Evolutionary conservation across 1,284 basidiomycete genomes (phyloP).

Genomic region (Malassezia brasiliensis): DNA sequence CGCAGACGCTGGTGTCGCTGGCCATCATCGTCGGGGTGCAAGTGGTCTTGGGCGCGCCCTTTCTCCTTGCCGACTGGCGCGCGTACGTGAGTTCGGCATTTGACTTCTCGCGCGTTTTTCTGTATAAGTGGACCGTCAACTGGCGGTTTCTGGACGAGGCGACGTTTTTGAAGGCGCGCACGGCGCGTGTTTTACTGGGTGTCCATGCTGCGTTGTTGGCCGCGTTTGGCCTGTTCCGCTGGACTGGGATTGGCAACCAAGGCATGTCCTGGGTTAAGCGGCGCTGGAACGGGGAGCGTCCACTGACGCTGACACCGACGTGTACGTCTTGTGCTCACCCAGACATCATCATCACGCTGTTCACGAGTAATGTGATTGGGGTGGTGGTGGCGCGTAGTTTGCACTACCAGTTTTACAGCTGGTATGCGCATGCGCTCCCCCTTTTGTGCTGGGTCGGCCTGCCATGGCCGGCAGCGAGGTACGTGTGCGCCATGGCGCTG

Average conservation of each 20-base stretch:
- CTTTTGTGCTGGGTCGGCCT: slow-evolving; percentile 61
- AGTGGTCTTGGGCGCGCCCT: slow-evolving; percentile 61
- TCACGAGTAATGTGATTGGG: slow-evolving; percentile 84
- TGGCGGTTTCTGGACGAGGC: slow-evolving; percentile 78
- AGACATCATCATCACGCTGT: slow-evolving; percentile 74
- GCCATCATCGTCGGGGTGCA: slow-evolving; percentile 50
- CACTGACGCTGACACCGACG: background rate
- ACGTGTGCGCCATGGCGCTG: slow-evolving; percentile 3
- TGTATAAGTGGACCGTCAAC: slow-evolving; percentile 96
- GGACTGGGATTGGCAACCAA: slow-evolving; percentile 62
- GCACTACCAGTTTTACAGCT: slow-evolving; percentile 97
- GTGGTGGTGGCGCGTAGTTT: slow-evolving; percentile 86
- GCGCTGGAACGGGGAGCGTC: slow-evolving; percentile 46
- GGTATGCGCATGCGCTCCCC: slow-evolving; percentile 91
- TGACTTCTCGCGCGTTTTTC: slow-evolving; percentile 75
- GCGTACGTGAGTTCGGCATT: slow-evolving; percentile 72
- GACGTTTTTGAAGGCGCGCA: slow-evolving; percentile 60
- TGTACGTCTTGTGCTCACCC: slow-evolving; percentile 1
- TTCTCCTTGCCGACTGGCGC: slow-evolving; percentile 58
- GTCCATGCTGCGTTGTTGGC: slow-evolving; percentile 60
- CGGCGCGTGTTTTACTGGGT: slow-evolving; percentile 60
- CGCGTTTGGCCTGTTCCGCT: slow-evolving; percentile 58
- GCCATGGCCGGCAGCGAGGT: slow-evolving; percentile 21
- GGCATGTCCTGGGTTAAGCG: slow-evolving; percentile 56
- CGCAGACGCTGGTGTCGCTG: slow-evolving; percentile 10